A percentile compares a stretch with the other conserved stretches of the same genome.
Conservation (phyloP, 768 basidiomycete genomes). For the Rhodotorula kratochvilovae region DNA sequence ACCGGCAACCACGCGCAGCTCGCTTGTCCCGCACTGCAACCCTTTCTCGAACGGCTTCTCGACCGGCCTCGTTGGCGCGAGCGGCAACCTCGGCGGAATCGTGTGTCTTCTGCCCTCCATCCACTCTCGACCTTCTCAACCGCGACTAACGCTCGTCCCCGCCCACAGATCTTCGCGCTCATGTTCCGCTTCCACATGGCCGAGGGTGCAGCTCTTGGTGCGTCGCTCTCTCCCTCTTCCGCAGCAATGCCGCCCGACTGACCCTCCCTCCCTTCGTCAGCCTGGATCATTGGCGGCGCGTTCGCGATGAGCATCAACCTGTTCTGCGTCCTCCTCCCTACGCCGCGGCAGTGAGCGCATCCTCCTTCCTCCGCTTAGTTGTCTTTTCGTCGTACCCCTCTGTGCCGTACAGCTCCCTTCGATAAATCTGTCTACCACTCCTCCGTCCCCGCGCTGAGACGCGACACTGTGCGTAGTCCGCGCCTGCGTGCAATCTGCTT, state of each 20-base stretch:
- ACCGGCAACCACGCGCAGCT: not conserved
- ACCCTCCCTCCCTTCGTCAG: not conserved
- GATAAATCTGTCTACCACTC: too few relatives aligned
- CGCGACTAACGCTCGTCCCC: too few relatives aligned
- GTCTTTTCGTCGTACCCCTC: not conserved
- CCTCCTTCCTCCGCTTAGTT: too few relatives aligned
- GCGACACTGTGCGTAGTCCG: too few relatives aligned
- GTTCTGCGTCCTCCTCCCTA: not conserved
- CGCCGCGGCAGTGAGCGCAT: not conserved
- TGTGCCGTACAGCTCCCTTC: too few relatives aligned
- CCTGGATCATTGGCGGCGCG: slow-evolving; percentile 8
- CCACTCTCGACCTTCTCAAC: slow-evolving; percentile 43
- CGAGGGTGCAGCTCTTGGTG: not conserved
- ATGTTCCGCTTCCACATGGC: slow-evolving; percentile 12
- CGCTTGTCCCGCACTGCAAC: slow-evolving; percentile 49
- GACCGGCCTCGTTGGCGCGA: slow-evolving; percentile 50
- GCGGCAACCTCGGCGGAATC: slow-evolving; percentile 54
- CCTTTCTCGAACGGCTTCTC: slow-evolving; percentile 48
- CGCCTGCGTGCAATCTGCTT: too few relatives aligned
- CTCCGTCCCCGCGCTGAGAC: too few relatives aligned
- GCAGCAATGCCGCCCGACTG: too few relatives aligned
- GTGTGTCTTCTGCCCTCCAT: slow-evolving; percentile 49
- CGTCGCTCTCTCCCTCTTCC: too few relatives aligned
- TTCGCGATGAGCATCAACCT: slow-evolving; percentile 13
- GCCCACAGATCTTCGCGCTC: not conserved